These are phyloP conservation scores for Penicillium antarcticum DNA, from an alignment of 495 filamentous ascomycete genomes.

Conservation along the genomic window DNA sequence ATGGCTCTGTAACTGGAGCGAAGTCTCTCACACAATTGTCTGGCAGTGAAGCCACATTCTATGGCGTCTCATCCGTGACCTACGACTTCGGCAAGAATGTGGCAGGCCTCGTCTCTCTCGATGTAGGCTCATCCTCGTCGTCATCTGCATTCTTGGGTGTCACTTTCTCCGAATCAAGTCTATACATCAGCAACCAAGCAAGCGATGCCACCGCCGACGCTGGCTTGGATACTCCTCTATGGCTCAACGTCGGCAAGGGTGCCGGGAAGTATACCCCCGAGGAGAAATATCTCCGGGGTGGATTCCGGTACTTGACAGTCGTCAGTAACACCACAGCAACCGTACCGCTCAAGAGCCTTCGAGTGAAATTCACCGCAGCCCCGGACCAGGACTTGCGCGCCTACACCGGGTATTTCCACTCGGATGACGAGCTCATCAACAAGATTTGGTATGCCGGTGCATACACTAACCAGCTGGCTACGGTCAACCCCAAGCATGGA, in stretches of 20 bases:
- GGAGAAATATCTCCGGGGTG: slow-evolving; percentile 35
- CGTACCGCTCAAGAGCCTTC: slow-evolving; percentile 12
- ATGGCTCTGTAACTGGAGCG: slow-evolving; percentile 35
- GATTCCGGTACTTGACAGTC: slow-evolving; percentile 42
- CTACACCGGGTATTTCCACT: slow-evolving; percentile 60
- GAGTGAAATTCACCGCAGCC: slow-evolving; percentile 30
- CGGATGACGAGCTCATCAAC: slow-evolving; percentile 53
- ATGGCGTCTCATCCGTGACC: slow-evolving; percentile 35
- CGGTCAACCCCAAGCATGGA: slow-evolving; percentile 48
- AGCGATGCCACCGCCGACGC: slow-evolving; percentile 42
- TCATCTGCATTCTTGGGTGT: slow-evolving; percentile 37
- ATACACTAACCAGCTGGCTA: slow-evolving; percentile 57
- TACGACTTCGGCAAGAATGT: slow-evolving; percentile 48
- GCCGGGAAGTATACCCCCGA: slow-evolving; percentile 31
- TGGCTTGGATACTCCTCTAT: slow-evolving; percentile 38
- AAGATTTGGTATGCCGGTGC: slow-evolving; percentile 63
- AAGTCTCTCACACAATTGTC: slow-evolving; percentile 18
- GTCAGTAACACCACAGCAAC: slow-evolving; percentile 22
- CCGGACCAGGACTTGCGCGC: slow-evolving; percentile 49
- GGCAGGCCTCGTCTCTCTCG: slow-evolving; percentile 37
- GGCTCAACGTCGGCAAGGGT: slow-evolving; percentile 25
- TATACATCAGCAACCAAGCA: slow-evolving; percentile 37
- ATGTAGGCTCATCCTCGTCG: slow-evolving; percentile 22
- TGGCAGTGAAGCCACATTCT: background rate
- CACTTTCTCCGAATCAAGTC: slow-evolving; percentile 40